Evolutionary conservation across 2,329 filamentous ascomycete genomes (phyloP).

Genomic region (Colletotrichum sp.): DNA sequence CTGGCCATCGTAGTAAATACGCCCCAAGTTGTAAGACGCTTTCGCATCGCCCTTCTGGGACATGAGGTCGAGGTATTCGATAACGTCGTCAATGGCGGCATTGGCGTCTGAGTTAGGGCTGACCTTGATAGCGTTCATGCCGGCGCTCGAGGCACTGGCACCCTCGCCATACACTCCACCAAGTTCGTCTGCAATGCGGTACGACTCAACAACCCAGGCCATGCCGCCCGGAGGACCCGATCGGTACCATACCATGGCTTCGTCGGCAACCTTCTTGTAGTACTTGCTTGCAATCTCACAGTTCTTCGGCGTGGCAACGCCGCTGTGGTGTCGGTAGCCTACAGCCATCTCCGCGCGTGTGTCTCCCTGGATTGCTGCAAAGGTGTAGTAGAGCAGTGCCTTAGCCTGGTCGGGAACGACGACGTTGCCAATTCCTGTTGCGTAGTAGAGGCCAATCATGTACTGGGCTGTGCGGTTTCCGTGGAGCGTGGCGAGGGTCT

Average conservation of each 20-base stretch:
- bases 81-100: conserved; percentile 87
- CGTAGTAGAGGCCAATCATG: conserved; percentile 96
- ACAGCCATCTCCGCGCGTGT: conserved; percentile 92
- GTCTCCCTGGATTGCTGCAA: conserved; percentile 85
- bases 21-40: conserved; percentile 84
- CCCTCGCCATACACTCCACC: conserved; percentile 96
- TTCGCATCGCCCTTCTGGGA: conserved; percentile 89
- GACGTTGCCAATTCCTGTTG: conserved; percentile 84
- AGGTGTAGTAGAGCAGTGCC: conserved; percentile 91
- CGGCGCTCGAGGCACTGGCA: conserved; percentile 87
- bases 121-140: conserved; percentile 77
- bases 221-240: conserved; percentile 91
- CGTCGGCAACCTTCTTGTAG: conserved; percentile 93
- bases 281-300: conserved; percentile 86
- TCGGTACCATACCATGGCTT: conserved; percentile 85
- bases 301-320: conserved; percentile 83
- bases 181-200: conserved; percentile 85
- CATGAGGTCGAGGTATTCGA: conserved; percentile 92
- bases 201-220: conserved; percentile 77
- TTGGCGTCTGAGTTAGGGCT: conserved; percentile 80
- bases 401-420: conserved; percentile 89
- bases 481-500: conserved; percentile 73
- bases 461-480: conserved; percentile 94
- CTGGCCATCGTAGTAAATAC: conserved; percentile 88
- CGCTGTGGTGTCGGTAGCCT: conserved; percentile 83